Base-by-base conservation (phyloP, 805 yeast genomes). In the Metschnikowia dekortorum region DNA sequence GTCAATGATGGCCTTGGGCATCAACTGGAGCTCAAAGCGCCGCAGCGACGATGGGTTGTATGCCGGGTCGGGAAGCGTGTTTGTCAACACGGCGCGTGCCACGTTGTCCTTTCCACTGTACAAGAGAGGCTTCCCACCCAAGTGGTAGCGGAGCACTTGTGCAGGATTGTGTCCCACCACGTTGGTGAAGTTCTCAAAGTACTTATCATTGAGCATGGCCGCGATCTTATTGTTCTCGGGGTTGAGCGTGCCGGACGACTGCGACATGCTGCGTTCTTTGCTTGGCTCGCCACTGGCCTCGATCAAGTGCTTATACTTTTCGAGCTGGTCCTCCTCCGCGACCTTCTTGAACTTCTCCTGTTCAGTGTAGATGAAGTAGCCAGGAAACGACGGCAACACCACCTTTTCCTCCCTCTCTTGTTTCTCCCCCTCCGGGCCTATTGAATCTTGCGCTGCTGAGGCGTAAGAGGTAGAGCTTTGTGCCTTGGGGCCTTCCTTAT, bases 1-100 rank as follows among this genome's bases (percentile, higher is more conserved):
- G 60, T 89, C 92, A 46, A 88, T 74, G 47, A 94, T 92, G 47
- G 90, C 81, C 64, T 89, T 89, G 2, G 99, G 99, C 97, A 92
- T 92, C 48, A 94, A 66, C 64, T 94, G 99, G 51, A 92, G 69
- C 67, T 94, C 99, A 62, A 89, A 87, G 32, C 78, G 79, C 56
- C 92, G 76, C 11, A 53, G 39, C 16, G 84, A 75, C 33, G 83
- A 67, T 6, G 89, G 88, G 52, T 85, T 80, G 56, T 70, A 82
- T 1, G 79, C 77, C 3, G 88, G 87, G 0, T 60, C 66, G 9
- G 96, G 89, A 8, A 87, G 68, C 9, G 67, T 60, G 53, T 29
- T 61, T 61, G 41, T 63, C 57, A 52, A 61, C 11, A 81, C 70
- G 41, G 77, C 69, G 16, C 74, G 66, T 26, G 81, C 78, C 5